Evolutionary conservation across 2,329 filamentous ascomycete species (phyloP).

Genomic region (Mycosphaerelloides madeirae): DNA sequence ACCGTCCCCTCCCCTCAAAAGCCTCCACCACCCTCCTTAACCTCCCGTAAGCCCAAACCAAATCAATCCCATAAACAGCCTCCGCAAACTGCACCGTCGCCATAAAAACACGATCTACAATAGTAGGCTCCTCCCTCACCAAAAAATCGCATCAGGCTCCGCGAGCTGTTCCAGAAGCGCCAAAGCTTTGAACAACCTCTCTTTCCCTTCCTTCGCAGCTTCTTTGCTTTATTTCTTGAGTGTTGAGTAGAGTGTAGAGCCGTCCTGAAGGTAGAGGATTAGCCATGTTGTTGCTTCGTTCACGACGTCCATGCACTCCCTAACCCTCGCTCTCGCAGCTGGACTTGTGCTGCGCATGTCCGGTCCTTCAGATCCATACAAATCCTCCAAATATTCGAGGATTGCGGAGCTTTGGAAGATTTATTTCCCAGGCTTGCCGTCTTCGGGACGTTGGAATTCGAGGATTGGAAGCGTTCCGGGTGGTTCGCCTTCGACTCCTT

Average conservation of each 20-base stretch:
- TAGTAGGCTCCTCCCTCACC: neutral
- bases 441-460: conserved; percentile 2
- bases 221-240: conserved; percentile 3
- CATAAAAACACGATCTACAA: conserved; percentile 8
- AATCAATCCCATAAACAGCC: conserved; percentile 6
- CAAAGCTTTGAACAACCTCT: conserved; percentile 6
- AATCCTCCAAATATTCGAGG: conserved; percentile 15
- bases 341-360: conserved; percentile 8
- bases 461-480: conserved; percentile 13
- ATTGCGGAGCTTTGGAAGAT: conserved; percentile 13
- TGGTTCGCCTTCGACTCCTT: conserved; percentile 10
- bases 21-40: conserved; percentile 7
- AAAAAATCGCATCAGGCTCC: conserved; percentile 4
- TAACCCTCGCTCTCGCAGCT: conserved; percentile 2
- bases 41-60: conserved; percentile 4
- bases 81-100: conserved; percentile 6
- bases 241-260: conserved; percentile 1
- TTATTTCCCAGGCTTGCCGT: conserved; percentile 6
- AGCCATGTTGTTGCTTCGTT: conserved; percentile 3
- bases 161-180: conserved; percentile 3
- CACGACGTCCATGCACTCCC: conserved; percentile 10
- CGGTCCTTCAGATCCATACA: conserved; percentile 3
- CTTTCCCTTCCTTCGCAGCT: conserved; percentile 3
- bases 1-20: conserved; percentile 8
- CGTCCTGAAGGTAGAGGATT: conserved; percentile 5